phyloP scores from a whole-genome alignment of 2,329 filamentous ascomycete species.

The Reticulascus tulasneorum region DNA sequence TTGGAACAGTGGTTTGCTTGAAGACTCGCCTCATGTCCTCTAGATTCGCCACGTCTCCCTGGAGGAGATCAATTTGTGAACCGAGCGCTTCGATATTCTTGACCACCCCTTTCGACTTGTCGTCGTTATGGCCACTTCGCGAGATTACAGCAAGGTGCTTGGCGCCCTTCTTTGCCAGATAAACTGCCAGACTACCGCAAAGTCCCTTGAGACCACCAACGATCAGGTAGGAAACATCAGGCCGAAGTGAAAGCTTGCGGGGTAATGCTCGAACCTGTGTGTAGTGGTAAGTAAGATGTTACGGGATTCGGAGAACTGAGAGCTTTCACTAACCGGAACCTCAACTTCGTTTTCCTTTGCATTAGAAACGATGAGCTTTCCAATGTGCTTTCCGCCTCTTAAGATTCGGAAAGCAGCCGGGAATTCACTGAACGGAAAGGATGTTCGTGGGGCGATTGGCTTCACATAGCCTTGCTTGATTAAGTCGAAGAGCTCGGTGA shows the following conservation, averaged over 20 bases:
- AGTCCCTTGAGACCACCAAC: constrained; percentile 32
- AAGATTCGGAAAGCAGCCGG: constrained; percentile 36
- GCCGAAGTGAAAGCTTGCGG: constrained; percentile 13
- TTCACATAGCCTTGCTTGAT: background rate
- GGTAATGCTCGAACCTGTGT: constrained; percentile 1
- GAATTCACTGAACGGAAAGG: constrained; percentile 8
- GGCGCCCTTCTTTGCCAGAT: constrained; percentile 28
- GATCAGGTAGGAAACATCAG: constrained; percentile 28
- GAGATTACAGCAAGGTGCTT: constrained; percentile 23
- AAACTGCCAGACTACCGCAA: constrained; percentile 27
- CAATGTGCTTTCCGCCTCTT: constrained; percentile 39
- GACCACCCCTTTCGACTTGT: constrained; percentile 19
- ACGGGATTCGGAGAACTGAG: background rate
- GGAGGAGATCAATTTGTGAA: constrained; percentile 10
- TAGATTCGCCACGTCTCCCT: constrained; percentile 14
- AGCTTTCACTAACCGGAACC: background rate
- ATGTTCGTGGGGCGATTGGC: background rate
- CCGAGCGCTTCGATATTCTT: constrained; percentile 13
- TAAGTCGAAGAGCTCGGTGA: constrained; percentile 4
- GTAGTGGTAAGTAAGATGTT: background rate
- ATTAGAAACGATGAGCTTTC: constrained; percentile 33
- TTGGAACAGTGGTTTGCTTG: constrained; percentile 1
- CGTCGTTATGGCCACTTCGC: constrained; percentile 25
- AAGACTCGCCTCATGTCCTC: constrained; percentile 13
- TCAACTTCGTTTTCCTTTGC: background rate